These are phyloP conservation scores for Fraxinus pennsylvanica DNA, from an alignment of 257 asterid genomes.

Conservation along the genomic window DNA sequence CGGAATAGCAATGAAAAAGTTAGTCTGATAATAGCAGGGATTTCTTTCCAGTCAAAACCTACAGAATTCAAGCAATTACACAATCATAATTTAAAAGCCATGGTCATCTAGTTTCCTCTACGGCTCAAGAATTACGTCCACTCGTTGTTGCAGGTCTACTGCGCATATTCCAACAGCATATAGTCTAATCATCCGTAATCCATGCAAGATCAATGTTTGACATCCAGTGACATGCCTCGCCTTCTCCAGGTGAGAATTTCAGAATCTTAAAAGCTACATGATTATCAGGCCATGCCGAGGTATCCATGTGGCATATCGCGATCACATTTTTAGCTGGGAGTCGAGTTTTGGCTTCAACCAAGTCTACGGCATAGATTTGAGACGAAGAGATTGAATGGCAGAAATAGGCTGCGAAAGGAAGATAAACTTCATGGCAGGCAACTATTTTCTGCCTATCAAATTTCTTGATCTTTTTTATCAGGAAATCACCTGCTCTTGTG, in stretches of 20 bases:
- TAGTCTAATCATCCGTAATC: conserved; percentile 3
- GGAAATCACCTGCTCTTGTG: conserved; percentile 24
- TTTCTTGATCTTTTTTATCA: conserved; percentile 19
- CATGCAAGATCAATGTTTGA: conserved; percentile 35
- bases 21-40: no score
- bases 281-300: conserved; percentile 30
- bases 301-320: conserved; percentile 40
- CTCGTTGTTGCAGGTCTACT: no score
- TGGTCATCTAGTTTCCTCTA: no score
- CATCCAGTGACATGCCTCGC: conserved; percentile 40
- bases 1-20: no score
- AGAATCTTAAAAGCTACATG: conserved; percentile 34
- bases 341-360: conserved; percentile 27
- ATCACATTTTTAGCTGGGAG: conserved; percentile 12
- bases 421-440: conserved; percentile 46
- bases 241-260: conserved; percentile 29
- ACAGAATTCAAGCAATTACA: no score
- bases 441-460: conserved; percentile 23
- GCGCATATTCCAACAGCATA: no score
- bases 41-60: no score
- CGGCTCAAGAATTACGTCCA: no score
- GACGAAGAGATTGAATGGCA: conserved; percentile 46
- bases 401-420: conserved; percentile 44
- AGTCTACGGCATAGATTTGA: conserved; percentile 30
- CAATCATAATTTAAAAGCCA: no score